Conservation (phyloP, 352 stramenopile species). For the Chrysophaeum taylorii region DNA sequence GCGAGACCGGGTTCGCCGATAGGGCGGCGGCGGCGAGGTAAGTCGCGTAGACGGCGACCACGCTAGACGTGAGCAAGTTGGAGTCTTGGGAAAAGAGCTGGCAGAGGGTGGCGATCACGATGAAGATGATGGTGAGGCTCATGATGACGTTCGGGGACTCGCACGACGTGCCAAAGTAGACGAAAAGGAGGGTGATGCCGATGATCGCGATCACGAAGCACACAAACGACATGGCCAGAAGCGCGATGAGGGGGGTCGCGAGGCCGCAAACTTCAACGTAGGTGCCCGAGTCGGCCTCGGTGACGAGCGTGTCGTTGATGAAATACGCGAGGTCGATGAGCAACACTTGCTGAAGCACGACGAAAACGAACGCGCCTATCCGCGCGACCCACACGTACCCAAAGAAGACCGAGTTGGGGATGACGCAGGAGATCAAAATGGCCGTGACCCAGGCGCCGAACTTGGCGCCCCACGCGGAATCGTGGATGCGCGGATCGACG, state of each 20-base stretch:
- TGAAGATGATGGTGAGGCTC: conserved; percentile 66
- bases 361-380: conserved; percentile 54
- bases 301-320: conserved; percentile 61
- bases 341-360: conserved; percentile 63
- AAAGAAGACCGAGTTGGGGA: conserved; percentile 38
- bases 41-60: conserved; percentile 57
- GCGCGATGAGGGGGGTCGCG: conserved; percentile 31
- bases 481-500: conserved; percentile 33
- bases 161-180: conserved; percentile 60
- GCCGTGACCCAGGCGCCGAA: conserved; percentile 49
- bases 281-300: conserved; percentile 48
- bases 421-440: conserved; percentile 41
- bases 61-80: conserved; percentile 21
- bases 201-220: conserved; percentile 56
- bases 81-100: conserved; percentile 30
- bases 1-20: conserved; percentile 52
- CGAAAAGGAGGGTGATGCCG: conserved; percentile 65
- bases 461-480: conserved; percentile 53
- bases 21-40: conserved; percentile 61
- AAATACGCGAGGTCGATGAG: conserved; percentile 65
- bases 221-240: conserved; percentile 42
- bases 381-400: conserved; percentile 52
- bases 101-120: conserved; percentile 44
- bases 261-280: conserved; percentile 38
- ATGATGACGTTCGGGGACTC: conserved; percentile 55